Conservation (phyloP, 495 filamentous ascomycete species). For the Staphylotrichum longicolle region DNA sequence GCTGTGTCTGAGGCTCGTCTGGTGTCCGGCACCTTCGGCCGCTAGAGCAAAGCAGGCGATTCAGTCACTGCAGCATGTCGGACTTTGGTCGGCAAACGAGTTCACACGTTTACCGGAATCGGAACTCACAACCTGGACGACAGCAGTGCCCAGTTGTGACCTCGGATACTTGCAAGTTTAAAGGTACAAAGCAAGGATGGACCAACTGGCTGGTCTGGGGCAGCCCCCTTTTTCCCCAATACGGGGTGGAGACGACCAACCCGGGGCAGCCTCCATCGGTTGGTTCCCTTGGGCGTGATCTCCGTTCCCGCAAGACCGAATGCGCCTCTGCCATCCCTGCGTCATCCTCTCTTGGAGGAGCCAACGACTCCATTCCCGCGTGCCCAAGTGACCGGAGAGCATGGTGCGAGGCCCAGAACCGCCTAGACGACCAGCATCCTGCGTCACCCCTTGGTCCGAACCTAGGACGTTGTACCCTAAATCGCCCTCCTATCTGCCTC, state of each 20-base stretch:
- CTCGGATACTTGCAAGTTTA: too few relatives aligned
- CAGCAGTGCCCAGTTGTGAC: too few relatives aligned
- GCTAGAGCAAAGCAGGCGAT: neutral
- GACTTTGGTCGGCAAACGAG: neutral
- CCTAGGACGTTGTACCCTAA: too few relatives aligned
- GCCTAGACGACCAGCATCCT: too few relatives aligned
- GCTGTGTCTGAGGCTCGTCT: too few relatives aligned
- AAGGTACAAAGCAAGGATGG: too few relatives aligned
- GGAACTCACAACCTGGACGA: too few relatives aligned
- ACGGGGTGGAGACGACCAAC: slow-evolving; percentile 4
- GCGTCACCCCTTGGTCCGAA: too few relatives aligned
- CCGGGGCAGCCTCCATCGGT: neutral
- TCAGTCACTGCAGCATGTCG: neutral
- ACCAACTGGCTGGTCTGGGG: neutral
- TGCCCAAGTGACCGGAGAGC: slow-evolving; percentile 3
- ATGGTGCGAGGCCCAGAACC: too few relatives aligned
- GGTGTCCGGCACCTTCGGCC: neutral
- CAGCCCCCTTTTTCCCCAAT: neutral
- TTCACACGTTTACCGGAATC: too few relatives aligned
- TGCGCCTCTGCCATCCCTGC: slow-evolving; percentile 11
- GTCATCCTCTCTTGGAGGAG: neutral
- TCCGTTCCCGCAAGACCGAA: slow-evolving; percentile 16
- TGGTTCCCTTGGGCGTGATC: slow-evolving; percentile 1
- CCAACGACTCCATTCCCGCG: neutral
- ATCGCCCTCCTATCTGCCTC: neutral